Conservation (phyloP, 257 asterid species). For the Jacaranda copaia region DNA sequence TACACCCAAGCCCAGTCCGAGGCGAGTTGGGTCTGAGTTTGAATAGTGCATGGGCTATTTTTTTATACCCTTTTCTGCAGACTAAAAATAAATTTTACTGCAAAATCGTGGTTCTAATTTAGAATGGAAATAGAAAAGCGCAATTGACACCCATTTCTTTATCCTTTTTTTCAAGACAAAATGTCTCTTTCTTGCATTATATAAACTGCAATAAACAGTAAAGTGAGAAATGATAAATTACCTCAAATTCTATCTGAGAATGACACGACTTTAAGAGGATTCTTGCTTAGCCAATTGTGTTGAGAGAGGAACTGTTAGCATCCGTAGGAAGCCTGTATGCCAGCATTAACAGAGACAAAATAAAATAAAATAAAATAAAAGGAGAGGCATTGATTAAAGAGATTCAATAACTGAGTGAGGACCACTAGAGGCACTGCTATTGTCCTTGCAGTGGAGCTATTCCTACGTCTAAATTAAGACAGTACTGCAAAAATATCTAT, state of each 20-base stretch:
- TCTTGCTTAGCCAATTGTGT: background rate
- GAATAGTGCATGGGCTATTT: no score
- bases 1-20: no score
- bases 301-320: background rate
- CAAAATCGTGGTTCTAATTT: no score
- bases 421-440: constrained; percentile 16
- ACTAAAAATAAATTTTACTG: no score
- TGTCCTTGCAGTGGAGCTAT: constrained; percentile 20
- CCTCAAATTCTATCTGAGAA: background rate
- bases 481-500: background rate
- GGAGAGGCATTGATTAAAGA: constrained; percentile 30
- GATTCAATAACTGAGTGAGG: constrained; percentile 32
- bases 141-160: no score
- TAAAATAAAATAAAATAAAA: background rate
- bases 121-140: no score
- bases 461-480: background rate
- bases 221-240: no score
- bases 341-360: background rate
- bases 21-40: no score
- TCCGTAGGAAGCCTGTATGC: background rate
- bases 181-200: no score
- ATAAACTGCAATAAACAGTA: no score
- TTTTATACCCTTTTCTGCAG: no score
- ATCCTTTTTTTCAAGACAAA: no score
- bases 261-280: background rate